Conservation (phyloP, 306 rosid genomes). For the Vachellia collinsii region DNA sequence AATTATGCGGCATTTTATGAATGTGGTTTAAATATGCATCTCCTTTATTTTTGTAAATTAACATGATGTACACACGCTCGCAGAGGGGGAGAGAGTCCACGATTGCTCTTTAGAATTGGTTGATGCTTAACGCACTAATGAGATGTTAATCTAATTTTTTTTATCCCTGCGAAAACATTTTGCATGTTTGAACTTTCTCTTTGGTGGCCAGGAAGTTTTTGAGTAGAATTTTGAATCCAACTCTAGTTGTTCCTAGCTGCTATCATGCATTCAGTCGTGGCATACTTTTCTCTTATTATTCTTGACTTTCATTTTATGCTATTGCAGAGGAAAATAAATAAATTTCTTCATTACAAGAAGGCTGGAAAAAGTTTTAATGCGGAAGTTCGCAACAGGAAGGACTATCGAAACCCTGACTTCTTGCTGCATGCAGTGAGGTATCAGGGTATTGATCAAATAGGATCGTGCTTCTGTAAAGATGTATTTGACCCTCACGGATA, state of each 20-base stretch:
- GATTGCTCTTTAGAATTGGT: not conserved
- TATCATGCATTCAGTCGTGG: no score
- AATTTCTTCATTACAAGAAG: constrained; percentile 83
- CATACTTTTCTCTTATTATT: constrained; percentile 15
- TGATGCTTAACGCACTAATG: not conserved
- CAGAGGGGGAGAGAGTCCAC: not conserved
- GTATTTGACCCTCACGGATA: constrained; percentile 98
- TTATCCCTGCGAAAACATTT: not conserved
- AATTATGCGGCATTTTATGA: not conserved
- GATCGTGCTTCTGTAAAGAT: constrained; percentile 96
- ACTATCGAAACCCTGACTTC: constrained; percentile 94
- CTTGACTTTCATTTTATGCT: constrained; percentile 25
- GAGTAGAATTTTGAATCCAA: not conserved
- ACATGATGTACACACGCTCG: not conserved
- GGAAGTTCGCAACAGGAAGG: constrained; percentile 93
- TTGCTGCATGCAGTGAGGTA: constrained; percentile 92
- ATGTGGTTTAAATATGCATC: not conserved
- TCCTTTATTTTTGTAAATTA: constrained; percentile 5
- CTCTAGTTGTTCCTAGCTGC: not conserved
- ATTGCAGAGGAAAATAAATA: constrained; percentile 82
- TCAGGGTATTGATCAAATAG: constrained; percentile 93
- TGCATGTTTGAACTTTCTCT: constrained; percentile 8
- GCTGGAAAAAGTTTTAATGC: constrained; percentile 94
- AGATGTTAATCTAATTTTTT: not conserved
- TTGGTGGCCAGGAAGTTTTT: not conserved